A percentile compares a stretch with the other conserved stretches of the same genome.
phyloP scores from a whole-genome alignment of 352 stramenopile species.

The Pythium insidiosum region DNA sequence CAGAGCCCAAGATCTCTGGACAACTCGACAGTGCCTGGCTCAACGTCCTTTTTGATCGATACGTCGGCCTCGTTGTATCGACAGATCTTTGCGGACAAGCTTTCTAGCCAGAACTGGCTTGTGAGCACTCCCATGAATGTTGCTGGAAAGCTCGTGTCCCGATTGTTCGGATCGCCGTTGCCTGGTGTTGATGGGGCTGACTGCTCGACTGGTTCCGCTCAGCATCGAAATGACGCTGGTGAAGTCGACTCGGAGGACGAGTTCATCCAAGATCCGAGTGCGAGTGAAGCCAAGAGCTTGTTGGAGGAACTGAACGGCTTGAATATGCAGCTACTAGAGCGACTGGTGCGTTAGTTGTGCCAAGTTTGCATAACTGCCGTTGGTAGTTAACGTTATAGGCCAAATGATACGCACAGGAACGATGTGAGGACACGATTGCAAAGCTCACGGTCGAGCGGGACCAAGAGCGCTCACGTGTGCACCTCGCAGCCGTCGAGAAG shows the following conservation, averaged over 20 bases:
- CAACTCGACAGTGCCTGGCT: too few relatives aligned
- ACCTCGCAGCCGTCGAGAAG: constrained; percentile 58
- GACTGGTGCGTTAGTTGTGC: constrained; percentile 62
- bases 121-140: constrained; percentile 55
- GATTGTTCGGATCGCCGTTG: constrained; percentile 54
- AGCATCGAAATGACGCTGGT: too few relatives aligned
- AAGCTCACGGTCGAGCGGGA: constrained; percentile 69
- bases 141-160: constrained; percentile 48
- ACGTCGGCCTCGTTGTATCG: constrained; percentile 26
- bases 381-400: background rate
- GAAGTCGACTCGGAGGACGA: constrained; percentile 8
- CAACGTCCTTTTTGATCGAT: constrained; percentile 28
- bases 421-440: constrained; percentile 56
- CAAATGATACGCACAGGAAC: constrained; percentile 46
- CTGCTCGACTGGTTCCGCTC: too few relatives aligned
- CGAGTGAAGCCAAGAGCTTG: constrained; percentile 53
- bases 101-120: constrained; percentile 56
- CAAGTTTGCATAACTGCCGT: background rate
- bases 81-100: constrained; percentile 34
- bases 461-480: constrained; percentile 56
- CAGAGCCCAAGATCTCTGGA: constrained; percentile 4
- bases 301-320: constrained; percentile 77
- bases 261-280: constrained; percentile 9
- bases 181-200: too few relatives aligned
- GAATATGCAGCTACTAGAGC: constrained; percentile 79